phyloP scores from a whole-genome alignment of 179 eudicot genomes.

The Beta macrorhiza region DNA sequence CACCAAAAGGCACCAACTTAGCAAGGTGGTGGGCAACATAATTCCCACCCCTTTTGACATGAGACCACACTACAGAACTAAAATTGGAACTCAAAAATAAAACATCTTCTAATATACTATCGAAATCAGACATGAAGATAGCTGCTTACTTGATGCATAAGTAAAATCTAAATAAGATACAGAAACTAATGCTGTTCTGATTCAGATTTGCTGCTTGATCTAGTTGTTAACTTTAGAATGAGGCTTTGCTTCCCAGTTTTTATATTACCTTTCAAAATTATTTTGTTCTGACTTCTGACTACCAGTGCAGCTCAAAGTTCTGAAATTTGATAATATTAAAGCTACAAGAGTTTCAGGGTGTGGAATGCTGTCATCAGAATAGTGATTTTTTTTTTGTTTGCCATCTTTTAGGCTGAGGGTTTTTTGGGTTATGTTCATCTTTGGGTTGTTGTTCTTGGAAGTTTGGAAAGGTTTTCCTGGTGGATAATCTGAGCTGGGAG shows the following conservation, averaged over 20 bases:
- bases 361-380: not conserved
- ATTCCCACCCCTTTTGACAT: too few species aligned
- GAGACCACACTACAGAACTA: too few species aligned
- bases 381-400: too few species aligned
- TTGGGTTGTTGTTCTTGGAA: not conserved
- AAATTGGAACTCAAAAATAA: too few species aligned
- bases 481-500: not conserved
- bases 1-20: too few species aligned
- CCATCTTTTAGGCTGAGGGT: not conserved
- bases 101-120: too few species aligned
- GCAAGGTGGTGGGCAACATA: too few species aligned
- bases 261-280: not conserved
- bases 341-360: not conserved
- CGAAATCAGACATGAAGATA: too few species aligned
- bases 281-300: conserved; percentile 1
- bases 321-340: not conserved
- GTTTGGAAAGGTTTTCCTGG: not conserved
- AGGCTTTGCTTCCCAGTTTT: not conserved
- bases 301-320: not conserved
- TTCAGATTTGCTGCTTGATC: not conserved
- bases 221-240: not conserved
- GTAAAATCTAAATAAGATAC: not conserved
- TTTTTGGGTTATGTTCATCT: not conserved
- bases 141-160: not conserved
- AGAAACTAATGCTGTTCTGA: not conserved